Conservation (phyloP, 148 eudicot species). For the Linanthus parryae region DNA sequence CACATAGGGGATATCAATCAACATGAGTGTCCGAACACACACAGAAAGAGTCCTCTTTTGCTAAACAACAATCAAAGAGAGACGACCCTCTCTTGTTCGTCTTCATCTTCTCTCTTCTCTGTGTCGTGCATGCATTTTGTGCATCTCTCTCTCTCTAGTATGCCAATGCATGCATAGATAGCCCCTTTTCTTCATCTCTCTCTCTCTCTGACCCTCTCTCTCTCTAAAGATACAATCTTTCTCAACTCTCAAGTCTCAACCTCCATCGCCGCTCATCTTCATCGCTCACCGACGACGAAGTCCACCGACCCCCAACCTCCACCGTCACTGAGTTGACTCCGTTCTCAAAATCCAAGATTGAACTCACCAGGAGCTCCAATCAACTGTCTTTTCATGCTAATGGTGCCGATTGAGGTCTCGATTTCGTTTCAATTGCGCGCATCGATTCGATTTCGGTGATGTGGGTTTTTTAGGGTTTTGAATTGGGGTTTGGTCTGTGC, state of each 20-base stretch:
- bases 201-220: not conserved
- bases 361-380: not conserved
- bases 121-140: constrained; percentile 36
- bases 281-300: not conserved
- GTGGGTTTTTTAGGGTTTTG: constrained; percentile 12
- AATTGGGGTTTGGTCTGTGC: constrained; percentile 10
- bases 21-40: too few relatives aligned
- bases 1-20: too few relatives aligned
- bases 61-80: too few relatives aligned
- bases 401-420: not conserved
- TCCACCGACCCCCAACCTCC: not conserved
- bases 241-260: too few relatives aligned
- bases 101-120: not conserved
- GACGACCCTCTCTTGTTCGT: not conserved
- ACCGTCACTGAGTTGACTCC: not conserved
- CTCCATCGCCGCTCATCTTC: not conserved
- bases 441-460: too few relatives aligned
- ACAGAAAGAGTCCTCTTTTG: too few relatives aligned
- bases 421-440: not conserved
- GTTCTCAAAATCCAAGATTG: not conserved
- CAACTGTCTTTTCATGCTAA: not conserved
- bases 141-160: constrained; percentile 7
- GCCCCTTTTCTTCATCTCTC: constrained; percentile 10
- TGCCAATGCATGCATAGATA: constrained; percentile 13
- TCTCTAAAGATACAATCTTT: too few relatives aligned